These are phyloP conservation scores for Fraxinus excelsior DNA, from an alignment of 257 asterid genomes.

Conservation along the genomic window DNA sequence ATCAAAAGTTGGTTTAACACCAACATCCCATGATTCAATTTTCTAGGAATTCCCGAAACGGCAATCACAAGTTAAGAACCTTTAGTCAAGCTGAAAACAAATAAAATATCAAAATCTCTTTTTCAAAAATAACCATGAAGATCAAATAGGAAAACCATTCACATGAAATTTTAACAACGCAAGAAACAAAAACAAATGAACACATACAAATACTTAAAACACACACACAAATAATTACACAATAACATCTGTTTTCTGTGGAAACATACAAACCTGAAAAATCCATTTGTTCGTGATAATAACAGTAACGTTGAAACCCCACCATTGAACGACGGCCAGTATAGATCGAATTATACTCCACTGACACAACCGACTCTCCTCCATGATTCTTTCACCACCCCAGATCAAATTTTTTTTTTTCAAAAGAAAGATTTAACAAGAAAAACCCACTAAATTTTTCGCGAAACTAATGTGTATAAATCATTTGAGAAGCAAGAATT, in stretches of 20 bases:
- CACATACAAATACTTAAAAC: background rate
- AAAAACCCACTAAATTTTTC: slow-evolving; percentile 21
- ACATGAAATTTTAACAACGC: background rate
- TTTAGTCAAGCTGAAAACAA: slow-evolving; percentile 23
- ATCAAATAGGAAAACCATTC: background rate
- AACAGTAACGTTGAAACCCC: slow-evolving; percentile 53
- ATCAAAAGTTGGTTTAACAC: background rate
- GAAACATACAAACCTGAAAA: slow-evolving; percentile 37
- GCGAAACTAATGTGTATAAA: background rate
- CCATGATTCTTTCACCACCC: slow-evolving; percentile 33
- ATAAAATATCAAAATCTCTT: background rate
- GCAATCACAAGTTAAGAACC: background rate
- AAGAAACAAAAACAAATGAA: background rate
- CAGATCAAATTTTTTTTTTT: background rate
- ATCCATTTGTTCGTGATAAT: slow-evolving; percentile 57
- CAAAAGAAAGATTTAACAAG: background rate
- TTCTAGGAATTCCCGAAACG: slow-evolving; percentile 13
- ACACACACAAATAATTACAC: background rate
- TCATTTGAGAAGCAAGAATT: background rate
- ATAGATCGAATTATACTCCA: slow-evolving; percentile 43
- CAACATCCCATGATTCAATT: slow-evolving; percentile 5
- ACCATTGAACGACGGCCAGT: slow-evolving; percentile 48
- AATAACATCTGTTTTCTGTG: background rate
- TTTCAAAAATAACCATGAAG: background rate
- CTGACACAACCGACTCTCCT: slow-evolving; percentile 34